Base-by-base conservation (phyloP, 805 yeast genomes). In the Blastobotrys americana region DNA sequence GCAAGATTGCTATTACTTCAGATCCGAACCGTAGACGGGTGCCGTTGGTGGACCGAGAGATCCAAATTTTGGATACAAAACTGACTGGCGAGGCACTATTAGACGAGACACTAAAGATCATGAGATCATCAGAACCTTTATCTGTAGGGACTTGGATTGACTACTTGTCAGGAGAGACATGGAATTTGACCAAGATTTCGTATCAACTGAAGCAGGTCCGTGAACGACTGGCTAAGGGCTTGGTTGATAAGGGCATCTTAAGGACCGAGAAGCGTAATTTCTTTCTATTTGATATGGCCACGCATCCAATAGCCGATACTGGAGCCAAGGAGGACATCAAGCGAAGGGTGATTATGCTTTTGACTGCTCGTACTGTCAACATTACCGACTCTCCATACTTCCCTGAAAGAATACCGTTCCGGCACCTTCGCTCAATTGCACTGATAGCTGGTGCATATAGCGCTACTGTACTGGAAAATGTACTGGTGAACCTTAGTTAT, bases 201-300 rank as follows among this genome's bases (percentile, higher is more conserved):
- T 93, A 90, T 69, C 98, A 93, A 68, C 76, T 93, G 63, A 93
- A 93, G 61, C 98, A 93, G 68, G 98, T 93, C 3, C 79, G 98
- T 60, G 98, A 93, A 67, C 76, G 98, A 55, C 72, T 93, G 52
- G 95, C 96, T 44, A 93, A 93, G 66, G 98, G 98, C 0, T 72
- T 93, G 43, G 98, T 94, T 33, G 98, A 93, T 65, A 93, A 93
- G 68, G 97, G 98, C 18, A 82, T 93, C 38, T 74, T 94, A 58
- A 81, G 96, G 68, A 93, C 98, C 5, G 98, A 93, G 66, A 79
- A 95, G 64, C 87, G 89, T 63, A 93, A 87, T 68, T 93, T 93
- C 62, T 78, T 93, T 58, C 70, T 93, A 43, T 93, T 93, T 57
- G 98, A 93, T 65, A 93, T 93, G 97, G 96, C 98, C 23, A 93